Percentiles rank a stretch among this genome's conserved stretches.
phyloP scores from a whole-genome alignment of 768 basidiomycete species.

The Phylloporus sp. region DNA sequence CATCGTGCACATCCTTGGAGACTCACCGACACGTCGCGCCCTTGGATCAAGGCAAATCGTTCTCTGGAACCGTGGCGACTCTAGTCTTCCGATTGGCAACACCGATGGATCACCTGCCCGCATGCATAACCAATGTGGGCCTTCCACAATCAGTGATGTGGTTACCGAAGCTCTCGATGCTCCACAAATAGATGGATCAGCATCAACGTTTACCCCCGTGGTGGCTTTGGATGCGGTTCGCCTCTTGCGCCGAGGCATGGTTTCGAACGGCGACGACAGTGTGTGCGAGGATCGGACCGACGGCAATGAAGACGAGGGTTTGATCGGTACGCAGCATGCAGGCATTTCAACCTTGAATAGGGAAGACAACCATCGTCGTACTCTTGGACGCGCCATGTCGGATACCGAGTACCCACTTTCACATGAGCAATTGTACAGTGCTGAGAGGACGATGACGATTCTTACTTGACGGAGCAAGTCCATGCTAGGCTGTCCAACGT shows the following conservation, averaged over 20 bases:
- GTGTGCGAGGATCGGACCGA: neutral
- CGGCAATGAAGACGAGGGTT: neutral
- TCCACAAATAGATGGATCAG: neutral
- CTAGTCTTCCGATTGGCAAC: too few species aligned
- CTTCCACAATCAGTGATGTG: neutral
- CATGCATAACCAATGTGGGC: neutral
- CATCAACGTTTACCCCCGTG: neutral
- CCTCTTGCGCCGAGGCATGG: neutral
- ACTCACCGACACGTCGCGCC: neutral
- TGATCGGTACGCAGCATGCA: neutral
- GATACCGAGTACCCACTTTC: neutral
- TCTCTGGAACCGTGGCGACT: neutral
- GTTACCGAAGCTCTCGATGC: neutral
- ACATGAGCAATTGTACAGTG: slow-evolving; percentile 1
- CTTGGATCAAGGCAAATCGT: too few species aligned
- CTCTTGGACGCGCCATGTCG: neutral
- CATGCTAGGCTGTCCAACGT: neutral
- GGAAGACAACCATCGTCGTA: neutral
- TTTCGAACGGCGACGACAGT: neutral
- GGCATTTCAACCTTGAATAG: neutral
- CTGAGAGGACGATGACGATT: slow-evolving; percentile 1
- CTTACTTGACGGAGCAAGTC: slow-evolving; percentile 11
- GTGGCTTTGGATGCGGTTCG: neutral
- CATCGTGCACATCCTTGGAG: neutral
- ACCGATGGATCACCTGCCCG: neutral